Percentiles rank a stretch among this genome's conserved stretches.
phyloP scores from a whole-genome alignment of 495 filamentous ascomycete species.

The Podospora australis region DNA sequence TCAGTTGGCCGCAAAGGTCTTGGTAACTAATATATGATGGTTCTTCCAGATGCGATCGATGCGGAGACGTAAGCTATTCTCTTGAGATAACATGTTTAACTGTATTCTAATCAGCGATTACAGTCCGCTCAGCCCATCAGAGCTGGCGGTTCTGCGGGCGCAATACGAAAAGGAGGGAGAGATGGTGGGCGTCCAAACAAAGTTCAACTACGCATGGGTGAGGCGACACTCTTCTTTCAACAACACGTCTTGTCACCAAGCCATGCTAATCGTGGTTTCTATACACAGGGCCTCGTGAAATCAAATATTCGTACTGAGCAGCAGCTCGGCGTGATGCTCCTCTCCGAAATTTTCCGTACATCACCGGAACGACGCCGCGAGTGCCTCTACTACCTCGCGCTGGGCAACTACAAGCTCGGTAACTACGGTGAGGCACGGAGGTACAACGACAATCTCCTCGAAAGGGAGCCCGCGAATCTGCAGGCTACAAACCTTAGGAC shows the following conservation, averaged over 20 bases:
- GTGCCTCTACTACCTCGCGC: conserved; percentile 94
- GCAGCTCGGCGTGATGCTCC: conserved; percentile 87
- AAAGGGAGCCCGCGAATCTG: conserved; percentile 81
- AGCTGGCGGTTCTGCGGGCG: conserved; percentile 81
- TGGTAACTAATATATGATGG: conserved; percentile 10
- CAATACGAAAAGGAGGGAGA: conserved; percentile 97
- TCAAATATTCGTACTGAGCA: conserved; percentile 75
- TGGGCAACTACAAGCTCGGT: conserved; percentile 96
- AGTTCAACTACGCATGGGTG: conserved; percentile 99
- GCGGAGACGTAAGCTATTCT: conserved; percentile 72
- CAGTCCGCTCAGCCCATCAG: conserved; percentile 80
- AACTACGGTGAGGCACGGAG: conserved; percentile 90
- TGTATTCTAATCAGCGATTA: conserved; percentile 2
- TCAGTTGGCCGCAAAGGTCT: conserved; percentile 3
- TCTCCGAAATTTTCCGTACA: conserved; percentile 94
- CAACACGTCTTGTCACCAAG: not conserved
- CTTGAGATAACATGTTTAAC: not conserved
- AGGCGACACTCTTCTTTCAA: conserved; percentile 13
- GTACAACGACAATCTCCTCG: conserved; percentile 88
- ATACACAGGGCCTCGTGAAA: conserved; percentile 83
- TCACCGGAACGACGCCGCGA: conserved; percentile 87
- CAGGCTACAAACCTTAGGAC: conserved; percentile 78
- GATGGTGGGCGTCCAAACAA: conserved; percentile 94
- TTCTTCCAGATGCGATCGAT: conserved; percentile 78
- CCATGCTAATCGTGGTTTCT: not conserved